phyloP scores from a whole-genome alignment of 768 basidiomycete genomes.

The Tulasnella sp. region DNA sequence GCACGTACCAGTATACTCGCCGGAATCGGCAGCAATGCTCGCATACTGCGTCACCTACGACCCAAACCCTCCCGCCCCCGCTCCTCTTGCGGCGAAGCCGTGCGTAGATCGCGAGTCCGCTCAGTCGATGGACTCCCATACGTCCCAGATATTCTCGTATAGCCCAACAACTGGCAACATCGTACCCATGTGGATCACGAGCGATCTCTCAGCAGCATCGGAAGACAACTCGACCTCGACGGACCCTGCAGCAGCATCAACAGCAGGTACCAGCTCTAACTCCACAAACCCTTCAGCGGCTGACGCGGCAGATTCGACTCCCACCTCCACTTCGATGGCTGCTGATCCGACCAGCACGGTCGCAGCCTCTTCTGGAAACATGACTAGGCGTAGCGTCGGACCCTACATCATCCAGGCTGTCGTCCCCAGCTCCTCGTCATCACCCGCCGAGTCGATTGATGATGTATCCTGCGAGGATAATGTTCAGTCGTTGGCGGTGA shows the following conservation, averaged over 20 bases:
- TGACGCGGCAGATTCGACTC: conserved; percentile 15
- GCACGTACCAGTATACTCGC: conserved; percentile 36
- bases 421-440: background rate
- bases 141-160: conserved; percentile 51
- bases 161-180: conserved; percentile 39
- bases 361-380: background rate
- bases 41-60: conserved; percentile 55
- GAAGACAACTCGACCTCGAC: conserved; percentile 17
- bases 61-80: conserved; percentile 37
- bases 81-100: conserved; percentile 40
- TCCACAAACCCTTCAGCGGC: conserved; percentile 19
- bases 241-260: conserved; percentile 13
- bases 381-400: background rate
- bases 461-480: background rate
- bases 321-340: conserved; percentile 20
- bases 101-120: conserved; percentile 29
- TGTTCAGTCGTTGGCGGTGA: background rate
- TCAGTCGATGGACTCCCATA: conserved; percentile 14
- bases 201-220: conserved; percentile 25
- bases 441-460: background rate
- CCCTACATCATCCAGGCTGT: background rate
- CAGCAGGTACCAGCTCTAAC: conserved; percentile 7
- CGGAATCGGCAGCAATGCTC: conserved; percentile 28
- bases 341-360: background rate
- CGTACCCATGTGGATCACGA: conserved; percentile 41